A percentile compares a stretch with the other conserved stretches of the same genome.
phyloP scores from a whole-genome alignment of 176 grass and related monocot genomes.

The Paspalum vaginatum region DNA sequence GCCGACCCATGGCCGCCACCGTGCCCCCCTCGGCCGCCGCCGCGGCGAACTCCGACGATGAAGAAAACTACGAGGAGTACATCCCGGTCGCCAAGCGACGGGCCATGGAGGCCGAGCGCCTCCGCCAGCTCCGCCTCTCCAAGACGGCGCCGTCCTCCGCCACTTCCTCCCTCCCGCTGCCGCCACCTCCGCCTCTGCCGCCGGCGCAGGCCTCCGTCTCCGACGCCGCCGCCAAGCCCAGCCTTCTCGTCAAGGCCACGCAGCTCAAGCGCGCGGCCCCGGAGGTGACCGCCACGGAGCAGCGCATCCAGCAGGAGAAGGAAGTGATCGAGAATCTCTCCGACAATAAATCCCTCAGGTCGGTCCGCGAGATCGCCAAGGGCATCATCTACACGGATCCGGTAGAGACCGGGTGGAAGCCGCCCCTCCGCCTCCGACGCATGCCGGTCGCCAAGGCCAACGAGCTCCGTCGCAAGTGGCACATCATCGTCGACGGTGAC shows the following conservation, averaged over 20 bases:
- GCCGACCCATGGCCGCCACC: neutral
- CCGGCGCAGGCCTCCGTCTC: neutral
- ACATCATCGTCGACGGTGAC: constrained; percentile 87
- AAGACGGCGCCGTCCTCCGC: neutral
- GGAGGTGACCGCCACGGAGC: constrained; percentile 55
- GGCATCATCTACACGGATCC: constrained; percentile 69
- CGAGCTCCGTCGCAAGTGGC: constrained; percentile 67
- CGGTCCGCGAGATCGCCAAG: constrained; percentile 75
- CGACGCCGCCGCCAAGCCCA: constrained; percentile 45
- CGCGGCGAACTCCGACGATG: neutral
- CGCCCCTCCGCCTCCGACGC: constrained; percentile 62
- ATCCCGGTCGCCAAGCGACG: constrained; percentile 40
- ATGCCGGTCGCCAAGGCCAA: constrained; percentile 57
- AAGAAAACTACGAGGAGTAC: constrained; percentile 14
- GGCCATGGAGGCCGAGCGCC: constrained; percentile 42
- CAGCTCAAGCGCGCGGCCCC: constrained; percentile 71
- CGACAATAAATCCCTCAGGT: constrained; percentile 66
- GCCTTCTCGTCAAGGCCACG: constrained; percentile 67
- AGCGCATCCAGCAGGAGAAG: constrained; percentile 56
- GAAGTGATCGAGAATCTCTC: constrained; percentile 74
- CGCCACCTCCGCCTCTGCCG: neutral
- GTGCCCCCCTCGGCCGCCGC: neutral
- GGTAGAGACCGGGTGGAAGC: constrained; percentile 69
- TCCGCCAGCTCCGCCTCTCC: constrained; percentile 31
- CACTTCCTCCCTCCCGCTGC: constrained; percentile 11